These are phyloP conservation scores for Pachysandra terminalis DNA, from an alignment of 164 flowering plant genomes.

Conservation along the genomic window DNA sequence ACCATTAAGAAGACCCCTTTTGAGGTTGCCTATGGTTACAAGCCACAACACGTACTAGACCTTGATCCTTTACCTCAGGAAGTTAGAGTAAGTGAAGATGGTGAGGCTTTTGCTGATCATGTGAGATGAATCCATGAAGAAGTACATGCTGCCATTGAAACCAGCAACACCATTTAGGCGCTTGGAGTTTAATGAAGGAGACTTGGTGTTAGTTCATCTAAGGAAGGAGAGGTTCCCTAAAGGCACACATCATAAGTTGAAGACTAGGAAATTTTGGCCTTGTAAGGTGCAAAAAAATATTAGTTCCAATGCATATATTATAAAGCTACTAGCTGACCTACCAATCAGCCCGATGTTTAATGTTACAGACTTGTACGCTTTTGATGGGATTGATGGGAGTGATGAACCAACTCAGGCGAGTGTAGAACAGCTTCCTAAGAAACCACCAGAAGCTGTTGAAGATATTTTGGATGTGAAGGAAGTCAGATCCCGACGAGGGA, in stretches of 20 bases:
- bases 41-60: neutral
- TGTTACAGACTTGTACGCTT: neutral
- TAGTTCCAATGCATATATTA: neutral
- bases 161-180: neutral
- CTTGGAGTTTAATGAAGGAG: neutral
- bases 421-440: neutral
- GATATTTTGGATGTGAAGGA: neutral
- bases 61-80: neutral
- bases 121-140: neutral
- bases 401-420: neutral
- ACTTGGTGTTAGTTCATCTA: neutral
- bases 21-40: neutral
- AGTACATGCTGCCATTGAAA: neutral
- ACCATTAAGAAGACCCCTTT: neutral
- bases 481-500: neutral
- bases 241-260: neutral
- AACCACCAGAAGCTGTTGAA: neutral
- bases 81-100: neutral
- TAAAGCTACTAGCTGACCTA: neutral
- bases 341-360: neutral
- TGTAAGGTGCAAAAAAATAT: neutral
- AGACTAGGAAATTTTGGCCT: neutral
- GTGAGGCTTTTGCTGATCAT: neutral
- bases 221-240: neutral
- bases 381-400: neutral